These are phyloP conservation scores for Debaryomycetaceae sp. DNA, from an alignment of 1,139 yeast genomes.

Conservation along the genomic window DNA sequence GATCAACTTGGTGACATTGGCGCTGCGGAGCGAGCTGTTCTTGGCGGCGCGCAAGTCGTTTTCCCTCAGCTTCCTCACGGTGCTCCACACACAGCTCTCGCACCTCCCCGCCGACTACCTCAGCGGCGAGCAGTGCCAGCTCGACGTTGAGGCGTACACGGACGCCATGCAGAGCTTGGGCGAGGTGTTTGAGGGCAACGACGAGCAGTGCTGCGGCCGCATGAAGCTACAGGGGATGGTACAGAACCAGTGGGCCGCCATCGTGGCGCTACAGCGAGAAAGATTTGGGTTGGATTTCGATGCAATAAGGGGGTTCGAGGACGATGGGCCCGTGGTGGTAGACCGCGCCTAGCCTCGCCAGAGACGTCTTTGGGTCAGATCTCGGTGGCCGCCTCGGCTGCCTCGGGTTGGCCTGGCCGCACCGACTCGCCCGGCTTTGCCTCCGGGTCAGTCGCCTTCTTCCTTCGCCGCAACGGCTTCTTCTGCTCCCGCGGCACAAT, in stretches of 20 bases:
- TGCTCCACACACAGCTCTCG: constrained; percentile 17
- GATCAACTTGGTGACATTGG: constrained; percentile 19
- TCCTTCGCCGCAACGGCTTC: constrained; percentile 7
- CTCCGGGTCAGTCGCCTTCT: constrained; percentile 8
- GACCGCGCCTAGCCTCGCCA: too few species aligned
- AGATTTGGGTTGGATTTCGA: constrained; percentile 17
- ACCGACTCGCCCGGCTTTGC: constrained; percentile 4
- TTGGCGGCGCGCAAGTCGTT: constrained; percentile 13
- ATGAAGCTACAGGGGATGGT: constrained; percentile 20
- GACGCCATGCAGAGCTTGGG: constrained; percentile 18
- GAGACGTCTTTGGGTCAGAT: too few species aligned
- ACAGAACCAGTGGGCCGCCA: constrained; percentile 16
- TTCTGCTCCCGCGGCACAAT: constrained; percentile 17
- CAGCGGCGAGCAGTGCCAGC: constrained; percentile 15
- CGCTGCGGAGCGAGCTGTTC: constrained; percentile 20
- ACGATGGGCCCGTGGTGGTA: constrained; percentile 26
- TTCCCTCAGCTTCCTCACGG: constrained; percentile 13
- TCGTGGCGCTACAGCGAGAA: constrained; percentile 9
- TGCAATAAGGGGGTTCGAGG: constrained; percentile 18
- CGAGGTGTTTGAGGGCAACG: constrained; percentile 14
- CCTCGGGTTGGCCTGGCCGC: background rate
- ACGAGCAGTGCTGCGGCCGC: constrained; percentile 18
- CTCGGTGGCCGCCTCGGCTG: too few species aligned
- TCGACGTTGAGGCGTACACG: constrained; percentile 15
- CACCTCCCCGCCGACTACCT: constrained; percentile 23